Evolutionary conservation across 306 rosid species (phyloP).

Genomic region (Prunus davidiana): DNA sequence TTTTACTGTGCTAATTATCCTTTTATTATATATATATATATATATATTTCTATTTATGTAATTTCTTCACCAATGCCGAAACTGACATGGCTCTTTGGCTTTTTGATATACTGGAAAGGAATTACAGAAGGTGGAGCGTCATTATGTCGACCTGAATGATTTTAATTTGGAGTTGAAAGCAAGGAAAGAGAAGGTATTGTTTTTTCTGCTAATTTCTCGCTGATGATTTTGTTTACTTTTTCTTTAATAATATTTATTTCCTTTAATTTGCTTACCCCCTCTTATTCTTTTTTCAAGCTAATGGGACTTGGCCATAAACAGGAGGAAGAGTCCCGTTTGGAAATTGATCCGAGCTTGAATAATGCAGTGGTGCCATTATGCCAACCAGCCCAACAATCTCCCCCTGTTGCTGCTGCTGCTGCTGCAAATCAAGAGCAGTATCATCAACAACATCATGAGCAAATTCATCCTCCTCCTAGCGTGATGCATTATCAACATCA

Average conservation of each 20-base stretch:
- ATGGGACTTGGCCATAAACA: neutral
- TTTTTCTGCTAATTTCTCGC: neutral
- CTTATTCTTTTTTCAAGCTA: slow-evolving; percentile 38
- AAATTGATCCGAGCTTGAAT: neutral
- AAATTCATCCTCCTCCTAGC: neutral
- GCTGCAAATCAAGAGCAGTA: neutral
- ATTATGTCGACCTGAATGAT: slow-evolving; percentile 17
- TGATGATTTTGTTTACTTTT: neutral
- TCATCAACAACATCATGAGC: neutral
- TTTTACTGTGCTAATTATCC: neutral
- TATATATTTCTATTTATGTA: slow-evolving; percentile 5
- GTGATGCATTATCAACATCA: neutral
- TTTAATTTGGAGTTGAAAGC: slow-evolving; percentile 41
- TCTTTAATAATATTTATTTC: neutral
- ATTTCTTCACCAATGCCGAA: neutral
- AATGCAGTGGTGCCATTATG: neutral
- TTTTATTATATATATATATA: neutral
- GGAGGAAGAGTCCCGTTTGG: slow-evolving; percentile 11
- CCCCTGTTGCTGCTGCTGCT: neutral
- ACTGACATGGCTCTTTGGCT: too few relatives aligned
- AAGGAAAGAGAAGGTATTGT: slow-evolving; percentile 38
- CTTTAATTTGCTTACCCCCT: neutral
- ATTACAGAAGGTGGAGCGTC: slow-evolving; percentile 29
- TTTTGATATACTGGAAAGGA: slow-evolving; percentile 33
- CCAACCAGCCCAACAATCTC: slow-evolving; percentile 7